These are phyloP conservation scores for Canavalia gladiata DNA, from an alignment of 306 rosid genomes.

Conservation along the genomic window DNA sequence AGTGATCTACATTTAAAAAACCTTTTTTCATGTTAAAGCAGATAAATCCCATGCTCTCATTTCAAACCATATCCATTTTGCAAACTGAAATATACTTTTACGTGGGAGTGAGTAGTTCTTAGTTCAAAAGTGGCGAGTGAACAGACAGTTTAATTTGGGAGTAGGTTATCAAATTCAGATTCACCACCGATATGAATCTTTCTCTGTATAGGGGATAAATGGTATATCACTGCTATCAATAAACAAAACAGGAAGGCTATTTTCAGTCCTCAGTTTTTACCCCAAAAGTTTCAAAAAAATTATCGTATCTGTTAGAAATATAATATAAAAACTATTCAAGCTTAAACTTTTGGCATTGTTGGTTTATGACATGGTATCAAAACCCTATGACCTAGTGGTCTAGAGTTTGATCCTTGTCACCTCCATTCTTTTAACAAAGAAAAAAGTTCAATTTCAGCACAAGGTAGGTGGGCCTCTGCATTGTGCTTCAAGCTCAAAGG, in stretches of 20 bases:
- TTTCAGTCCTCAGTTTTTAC: neutral
- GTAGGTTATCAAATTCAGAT: neutral
- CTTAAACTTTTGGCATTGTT: neutral
- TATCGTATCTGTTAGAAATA: neutral
- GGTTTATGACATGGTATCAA: neutral
- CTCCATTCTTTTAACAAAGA: neutral
- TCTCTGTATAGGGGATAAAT: neutral
- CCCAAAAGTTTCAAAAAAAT: slow-evolving; percentile 4
- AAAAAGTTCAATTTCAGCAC: neutral
- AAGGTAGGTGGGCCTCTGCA: neutral
- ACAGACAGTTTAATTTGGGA: neutral
- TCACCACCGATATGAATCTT: neutral
- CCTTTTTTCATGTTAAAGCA: neutral
- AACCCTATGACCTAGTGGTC: neutral
- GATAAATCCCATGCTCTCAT: neutral
- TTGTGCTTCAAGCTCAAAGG: neutral
- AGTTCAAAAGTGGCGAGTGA: neutral
- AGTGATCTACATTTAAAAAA: neutral
- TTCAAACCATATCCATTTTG: neutral
- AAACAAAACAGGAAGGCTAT: neutral
- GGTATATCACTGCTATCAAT: neutral
- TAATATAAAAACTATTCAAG: neutral
- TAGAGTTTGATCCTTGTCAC: neutral
- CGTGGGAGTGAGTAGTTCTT: neutral
- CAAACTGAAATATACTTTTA: neutral